Conservation (phyloP, 257 asterid species). For the Agastache rugosa region DNA sequence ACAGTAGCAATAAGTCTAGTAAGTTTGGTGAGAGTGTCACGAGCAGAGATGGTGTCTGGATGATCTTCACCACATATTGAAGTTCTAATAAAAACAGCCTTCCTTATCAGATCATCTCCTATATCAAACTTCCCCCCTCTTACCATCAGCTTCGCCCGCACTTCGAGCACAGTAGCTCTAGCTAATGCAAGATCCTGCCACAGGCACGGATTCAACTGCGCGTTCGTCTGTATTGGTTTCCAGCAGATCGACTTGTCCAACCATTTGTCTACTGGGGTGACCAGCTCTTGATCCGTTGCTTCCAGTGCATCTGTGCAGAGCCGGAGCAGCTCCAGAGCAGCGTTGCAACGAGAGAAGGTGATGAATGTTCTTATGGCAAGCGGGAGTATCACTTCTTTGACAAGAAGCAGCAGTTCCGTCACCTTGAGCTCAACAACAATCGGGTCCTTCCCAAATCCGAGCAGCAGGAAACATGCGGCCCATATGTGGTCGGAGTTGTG, state of each 20-base stretch:
- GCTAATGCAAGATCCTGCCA: conserved; percentile 96
- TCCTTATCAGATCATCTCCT: conserved; percentile 86
- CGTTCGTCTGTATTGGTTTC: conserved; percentile 79
- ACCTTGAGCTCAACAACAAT: conserved; percentile 74
- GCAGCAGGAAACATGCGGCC: conserved; percentile 82
- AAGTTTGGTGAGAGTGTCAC: conserved; percentile 81
- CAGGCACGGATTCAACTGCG: conserved; percentile 87
- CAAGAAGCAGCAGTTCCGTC: conserved; percentile 63
- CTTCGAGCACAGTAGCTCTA: conserved; percentile 82
- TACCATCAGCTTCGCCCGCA: conserved; percentile 87
- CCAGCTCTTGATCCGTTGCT: conserved; percentile 85
- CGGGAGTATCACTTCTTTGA: conserved; percentile 75
- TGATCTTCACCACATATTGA: conserved; percentile 92
- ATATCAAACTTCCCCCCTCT: conserved; percentile 88
- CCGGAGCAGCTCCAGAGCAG: conserved; percentile 81
- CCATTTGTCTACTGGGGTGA: conserved; percentile 90
- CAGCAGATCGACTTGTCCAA: conserved; percentile 87
- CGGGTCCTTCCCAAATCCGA: conserved; percentile 78
- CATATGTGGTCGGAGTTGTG: conserved; percentile 79
- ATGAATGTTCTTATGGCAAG: conserved; percentile 73
- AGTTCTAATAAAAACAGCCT: conserved; percentile 79
- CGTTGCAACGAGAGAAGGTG: conserved; percentile 73
- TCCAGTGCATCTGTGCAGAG: conserved; percentile 85
- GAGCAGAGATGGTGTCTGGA: conserved; percentile 88
- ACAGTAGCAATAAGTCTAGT: conserved; percentile 79